Evolutionary conservation across 345 rosid species (phyloP), one percentile per base, ranked within the genome.

Genomic region (Iberis pinnata): DNA sequence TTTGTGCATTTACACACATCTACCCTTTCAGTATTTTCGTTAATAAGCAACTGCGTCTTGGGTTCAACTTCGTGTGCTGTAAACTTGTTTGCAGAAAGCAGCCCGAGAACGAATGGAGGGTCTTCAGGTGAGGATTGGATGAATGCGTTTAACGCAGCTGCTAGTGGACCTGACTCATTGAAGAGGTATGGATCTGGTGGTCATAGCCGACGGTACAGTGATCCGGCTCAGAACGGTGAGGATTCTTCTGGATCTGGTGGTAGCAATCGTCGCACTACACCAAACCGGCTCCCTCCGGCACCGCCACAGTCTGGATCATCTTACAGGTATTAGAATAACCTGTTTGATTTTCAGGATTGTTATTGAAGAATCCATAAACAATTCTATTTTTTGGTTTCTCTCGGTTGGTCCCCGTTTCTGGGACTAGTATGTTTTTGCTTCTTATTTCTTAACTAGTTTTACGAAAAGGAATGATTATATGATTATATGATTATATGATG

Each of bases 91-190:
- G 48, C 87, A 89, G 97, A 86, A 50, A 80, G 81, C 62, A 88
- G 97, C 73, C 94, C 96, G 2, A 79, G 86, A 75, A 69, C 74
- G 20, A 73, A 56, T 57, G 83, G 77, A 1, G 63, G 78, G 8
- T 39, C 81, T 13, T 50, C 81, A 5, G 90, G 83, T 9, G 96
- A 89, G 38, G 97, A 86, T 64, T 89, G 96, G 97, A 84, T 86
- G 70, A 73, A 80, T 25, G 97, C 97, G 18, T 89, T 89, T 18
- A 79, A 84, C 4, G 78, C 96, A 1, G 95, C 94, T 5, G 96
- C 84, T 45, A 70, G 74, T 64, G 96, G 95, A 27, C 56, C 75
- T 3, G 62, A 54, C 22, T 76, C 71, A 54, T 35, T 69, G 36
- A 72, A 73, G 4, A 73, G 83, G 55, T 78, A 77, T 2, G 80